Conservation (phyloP, 164 flowering plant genomes). For the Umbellularia californica region DNA sequence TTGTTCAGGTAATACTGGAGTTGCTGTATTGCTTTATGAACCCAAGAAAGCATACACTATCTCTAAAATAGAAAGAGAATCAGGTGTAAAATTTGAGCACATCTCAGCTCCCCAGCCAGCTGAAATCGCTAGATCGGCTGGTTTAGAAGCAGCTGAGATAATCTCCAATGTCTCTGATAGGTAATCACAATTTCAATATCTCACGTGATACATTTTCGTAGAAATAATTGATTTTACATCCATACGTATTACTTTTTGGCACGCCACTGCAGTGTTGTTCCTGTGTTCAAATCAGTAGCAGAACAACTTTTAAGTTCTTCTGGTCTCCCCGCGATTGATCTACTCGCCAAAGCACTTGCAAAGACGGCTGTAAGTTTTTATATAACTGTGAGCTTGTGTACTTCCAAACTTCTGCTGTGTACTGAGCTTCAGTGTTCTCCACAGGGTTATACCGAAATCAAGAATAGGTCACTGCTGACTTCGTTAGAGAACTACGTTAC, state of each 20-base stretch:
- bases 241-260: not conserved
- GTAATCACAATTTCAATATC: conserved; percentile 28
- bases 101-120: conserved; percentile 78
- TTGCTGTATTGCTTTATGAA: conserved; percentile 93
- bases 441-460: conserved; percentile 92
- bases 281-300: conserved; percentile 80
- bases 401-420: not conserved
- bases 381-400: not conserved
- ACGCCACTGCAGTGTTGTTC: conserved; percentile 68
- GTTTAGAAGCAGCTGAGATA: conserved; percentile 65
- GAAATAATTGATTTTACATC: not conserved
- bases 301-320: conserved; percentile 67
- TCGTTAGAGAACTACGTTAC: conserved; percentile 80
- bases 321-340: conserved; percentile 65
- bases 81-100: conserved; percentile 94
- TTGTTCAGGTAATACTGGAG: conserved; percentile 69
- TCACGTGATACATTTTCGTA: not conserved
- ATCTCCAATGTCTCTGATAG: conserved; percentile 70
- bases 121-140: conserved; percentile 86
- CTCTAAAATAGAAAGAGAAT: conserved; percentile 73
- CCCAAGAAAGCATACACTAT: conserved; percentile 58
- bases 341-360: conserved; percentile 95
- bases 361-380: conserved; percentile 64
- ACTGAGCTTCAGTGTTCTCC: conserved; percentile 1
- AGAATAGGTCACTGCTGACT: conserved; percentile 75